A percentile compares a stretch with the other conserved stretches of the same genome.
phyloP scores from a whole-genome alignment of 2,329 filamentous ascomycete genomes.

The Aulographum hederae region DNA sequence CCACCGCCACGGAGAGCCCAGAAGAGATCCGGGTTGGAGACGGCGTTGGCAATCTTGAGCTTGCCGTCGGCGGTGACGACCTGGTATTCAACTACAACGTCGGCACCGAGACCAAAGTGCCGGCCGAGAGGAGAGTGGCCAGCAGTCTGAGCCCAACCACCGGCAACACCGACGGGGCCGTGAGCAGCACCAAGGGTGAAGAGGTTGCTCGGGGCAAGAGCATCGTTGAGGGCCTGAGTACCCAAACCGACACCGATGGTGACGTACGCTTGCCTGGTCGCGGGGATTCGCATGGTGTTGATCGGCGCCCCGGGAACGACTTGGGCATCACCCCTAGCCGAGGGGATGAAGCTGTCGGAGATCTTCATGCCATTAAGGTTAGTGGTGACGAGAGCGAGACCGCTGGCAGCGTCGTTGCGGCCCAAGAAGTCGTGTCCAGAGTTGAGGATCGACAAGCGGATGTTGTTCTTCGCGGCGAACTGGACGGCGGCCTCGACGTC shows the following conservation, averaged over 20 bases:
- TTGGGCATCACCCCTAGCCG: neutral
- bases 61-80: conserved; percentile 1
- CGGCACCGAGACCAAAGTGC: conserved; percentile 1
- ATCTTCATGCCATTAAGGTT: neutral
- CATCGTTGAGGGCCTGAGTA: conserved; percentile 3
- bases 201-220: conserved; percentile 1
- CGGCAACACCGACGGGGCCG: conserved; percentile 1
- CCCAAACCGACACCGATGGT: conserved; percentile 3
- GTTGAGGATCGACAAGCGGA: conserved; percentile 34
- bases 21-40: conserved; percentile 4
- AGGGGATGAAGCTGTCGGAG: neutral
- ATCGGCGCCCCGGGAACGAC: neutral
- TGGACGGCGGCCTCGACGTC: conserved; percentile 29
- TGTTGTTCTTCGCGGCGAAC: conserved; percentile 26
- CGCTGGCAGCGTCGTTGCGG: conserved; percentile 5
- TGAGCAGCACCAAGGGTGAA: conserved; percentile 3
- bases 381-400: conserved; percentile 1
- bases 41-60: conserved; percentile 1
- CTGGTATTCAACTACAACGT: conserved; percentile 1
- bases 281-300: conserved; percentile 1
- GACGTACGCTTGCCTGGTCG: neutral
- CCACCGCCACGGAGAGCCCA: conserved; percentile 7
- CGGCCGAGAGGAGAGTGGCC: conserved; percentile 2
- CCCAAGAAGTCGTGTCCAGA: conserved; percentile 25
- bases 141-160: conserved; percentile 2